Evolutionary conservation across 495 filamentous ascomycete species (phyloP).

Genomic region (Tuber umbilicatum): DNA sequence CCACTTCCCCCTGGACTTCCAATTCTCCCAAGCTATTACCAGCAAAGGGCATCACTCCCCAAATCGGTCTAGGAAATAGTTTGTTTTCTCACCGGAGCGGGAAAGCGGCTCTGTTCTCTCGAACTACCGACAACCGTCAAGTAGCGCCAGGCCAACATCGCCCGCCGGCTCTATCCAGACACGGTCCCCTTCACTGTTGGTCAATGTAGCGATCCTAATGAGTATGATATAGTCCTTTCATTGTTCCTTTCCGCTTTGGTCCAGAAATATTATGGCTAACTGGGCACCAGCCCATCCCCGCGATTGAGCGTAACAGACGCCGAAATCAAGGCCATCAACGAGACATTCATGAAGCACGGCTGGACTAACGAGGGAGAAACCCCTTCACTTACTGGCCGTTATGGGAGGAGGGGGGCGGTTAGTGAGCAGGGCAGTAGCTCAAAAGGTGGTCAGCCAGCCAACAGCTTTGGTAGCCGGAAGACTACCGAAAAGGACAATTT

Average conservation of each 20-base stretch:
- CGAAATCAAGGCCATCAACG: too few relatives aligned
- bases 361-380: too few relatives aligned
- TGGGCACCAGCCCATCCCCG: too few relatives aligned
- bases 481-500: too few relatives aligned
- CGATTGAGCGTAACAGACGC: too few relatives aligned
- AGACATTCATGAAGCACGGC: too few relatives aligned
- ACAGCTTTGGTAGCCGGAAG: too few relatives aligned
- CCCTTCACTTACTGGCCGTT: too few relatives aligned
- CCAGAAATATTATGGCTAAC: not conserved
- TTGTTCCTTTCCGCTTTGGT: not conserved
- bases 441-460: too few relatives aligned
- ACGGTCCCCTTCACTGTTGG: not conserved
- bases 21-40: not conserved
- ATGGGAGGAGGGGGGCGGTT: too few relatives aligned
- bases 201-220: not conserved
- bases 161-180: not conserved
- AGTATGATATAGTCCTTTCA: not conserved
- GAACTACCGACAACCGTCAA: not conserved
- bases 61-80: too few relatives aligned
- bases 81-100: not conserved
- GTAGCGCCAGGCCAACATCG: not conserved
- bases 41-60: not conserved
- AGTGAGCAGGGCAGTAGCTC: too few relatives aligned
- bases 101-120: not conserved
- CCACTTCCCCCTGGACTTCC: not conserved